Base-by-base conservation (phyloP, 2,329 filamentous ascomycete species). In the Talaromyces marneffei region DNA sequence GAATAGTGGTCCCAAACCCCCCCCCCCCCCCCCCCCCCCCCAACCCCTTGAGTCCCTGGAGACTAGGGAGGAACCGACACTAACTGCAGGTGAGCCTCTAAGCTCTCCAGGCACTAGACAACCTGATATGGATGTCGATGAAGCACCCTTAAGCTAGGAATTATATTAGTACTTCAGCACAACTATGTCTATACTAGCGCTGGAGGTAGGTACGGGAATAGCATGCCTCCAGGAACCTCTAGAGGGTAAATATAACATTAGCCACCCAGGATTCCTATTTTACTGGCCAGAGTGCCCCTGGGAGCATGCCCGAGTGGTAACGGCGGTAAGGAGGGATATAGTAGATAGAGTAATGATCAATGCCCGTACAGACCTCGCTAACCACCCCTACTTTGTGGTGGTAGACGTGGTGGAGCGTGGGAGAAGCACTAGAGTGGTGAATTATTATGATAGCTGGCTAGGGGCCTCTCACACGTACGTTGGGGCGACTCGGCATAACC, bases 401-500 rank as follows among this genome's bases (percentile, higher is more conserved):
- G 27, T 52, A 1, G 25, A 52, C 4, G 4, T 52, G 0, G 2
- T 52, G 12, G 25, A 52, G 4, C 4, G 5, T 1, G 6, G n/a
- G 10, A 52, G 25, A 33, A 2, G 16, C 3, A 52, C 25, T 25
- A 31, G 46, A 2, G 27, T 52, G 4, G 25, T 52, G 5, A 52
- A 52, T 4, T 27, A 8, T 2, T 50, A 50, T 3, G 9, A 50
- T 7, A 50, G 8, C 9, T n/a, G 23, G 23, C 4, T 52, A 18
- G 27, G 46, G 27, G 3, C 16, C 3, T 9, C 1, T 10, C 18
- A 33, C 4, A 52, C 12, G 6, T 52, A n/a, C 6, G 8, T 6
- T 31, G 5, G 14, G 3, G 16, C 3, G 2, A 33, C 1, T 9
- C 3, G 1, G 6, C 4, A 4, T 2, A 52, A 2, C 16, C 1